Evolutionary conservation across 1,139 yeast species (phyloP), one percentile per base, ranked within the genome.

Genomic region (Hemisphaericaspora xylofermentans): DNA sequence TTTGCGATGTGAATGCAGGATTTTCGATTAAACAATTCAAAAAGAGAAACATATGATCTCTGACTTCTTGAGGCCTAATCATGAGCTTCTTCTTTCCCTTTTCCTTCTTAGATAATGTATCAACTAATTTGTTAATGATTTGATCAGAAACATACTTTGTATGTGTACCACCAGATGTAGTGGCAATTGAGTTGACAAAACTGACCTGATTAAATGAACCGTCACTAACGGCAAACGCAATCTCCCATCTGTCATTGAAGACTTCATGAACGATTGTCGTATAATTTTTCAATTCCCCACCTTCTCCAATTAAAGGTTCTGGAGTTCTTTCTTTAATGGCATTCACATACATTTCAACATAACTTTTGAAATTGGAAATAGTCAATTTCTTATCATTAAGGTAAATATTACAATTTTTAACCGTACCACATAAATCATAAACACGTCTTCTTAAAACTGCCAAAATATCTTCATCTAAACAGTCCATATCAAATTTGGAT

Each of bases 151-250:
- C 77, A 58, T 84, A 82, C 53, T 84, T 88, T 31, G 91, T 95
- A 61, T 94, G 99, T 0, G 98, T 87, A 51, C 99, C 99, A 46
- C 98, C 99, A 1, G 91, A 71, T 0, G 98, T 93, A 0, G 99
- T 94, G 0, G 98, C 98, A 58, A 94, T 94, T 3, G 97, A 89
- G 60, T 94, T 94, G 18, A 93, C 98, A 67, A 94, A 94, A 38
- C 98, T 89, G 33, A 94, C 95, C 61, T 94, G 98, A 52, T 88
- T 88, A 64, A 94, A 94, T 9, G 57, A 49, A 4, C 94, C 94
- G 56, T 91, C 96, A 38, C 97, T 87, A 1, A 89, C 87, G 1
- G 96, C 93, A 68, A 94, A 91, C 0, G 96, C 98, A 46, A 93
- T 65, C 63, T 94, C 99, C 98, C 98, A 94, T 50, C 97, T 77